Evolutionary conservation across 371 early-diverging fungal genomes (phyloP), one percentile per base, ranked within the genome.

Genomic region (Nematocida minor): DNA sequence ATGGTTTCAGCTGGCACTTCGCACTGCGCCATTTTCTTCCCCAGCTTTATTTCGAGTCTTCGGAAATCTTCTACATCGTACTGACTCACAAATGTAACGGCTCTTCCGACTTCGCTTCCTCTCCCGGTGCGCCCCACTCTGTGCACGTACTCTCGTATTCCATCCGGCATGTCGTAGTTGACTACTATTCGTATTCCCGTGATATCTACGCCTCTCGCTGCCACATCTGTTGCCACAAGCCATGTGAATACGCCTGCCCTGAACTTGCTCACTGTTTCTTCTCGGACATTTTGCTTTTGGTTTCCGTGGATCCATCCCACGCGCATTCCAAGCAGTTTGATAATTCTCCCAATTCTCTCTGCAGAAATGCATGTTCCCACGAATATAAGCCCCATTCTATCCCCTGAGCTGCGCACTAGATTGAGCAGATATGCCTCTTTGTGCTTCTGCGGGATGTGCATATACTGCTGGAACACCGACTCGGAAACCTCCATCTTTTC

Each of bases 51-150:
- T 86, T 99, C 97, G 64, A 99, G 87, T 83, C 90, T 95, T 67
- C 93, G 89, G 78, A 97, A 88, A 87, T 94, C 91, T 22, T 90
- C 83, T 86, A 95, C 88, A 80, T 99, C 99, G 47, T 90, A 88
- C 85, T 96, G 95, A 11, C 96, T 94, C 20, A 95, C 93, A 82
- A 97, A 89, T 7, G 95, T 93, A 29, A 96, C 86, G 0, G 94
- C 89, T 81, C 91, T 91, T 63, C 96, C 97, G 2, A 91, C 87
- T 46, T 91, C 87, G 11, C 96, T 87, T 0, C 93, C 94, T 82
- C 97, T 89, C 2, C 94, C 97, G 0, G 96, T 94, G 80, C 97
- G 89, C 34, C 97, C 96, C 2, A 93, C 92, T 57, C 96, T 89
- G 86, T 96, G 97, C 71, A 95, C 91, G 84, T 95, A 96, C 80